Percentiles rank a stretch among this genome's conserved stretches.
phyloP scores from a whole-genome alignment of 345 rosid species.

The Leavenworthia alabamica region DNA sequence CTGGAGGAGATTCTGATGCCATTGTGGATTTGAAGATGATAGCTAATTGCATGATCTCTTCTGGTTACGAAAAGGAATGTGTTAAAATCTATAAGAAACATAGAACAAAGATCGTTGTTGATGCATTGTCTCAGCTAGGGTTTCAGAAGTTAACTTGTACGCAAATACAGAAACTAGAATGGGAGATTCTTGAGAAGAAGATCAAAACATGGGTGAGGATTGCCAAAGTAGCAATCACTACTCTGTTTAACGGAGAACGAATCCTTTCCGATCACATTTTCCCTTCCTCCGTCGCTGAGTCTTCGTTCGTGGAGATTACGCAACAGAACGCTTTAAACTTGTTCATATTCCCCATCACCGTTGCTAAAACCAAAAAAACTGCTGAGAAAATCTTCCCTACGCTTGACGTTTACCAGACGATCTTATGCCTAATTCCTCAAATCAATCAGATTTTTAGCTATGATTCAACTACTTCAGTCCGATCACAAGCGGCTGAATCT shows the following conservation, averaged over 20 bases:
- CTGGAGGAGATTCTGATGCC: slow-evolving; percentile 25
- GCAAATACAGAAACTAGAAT: slow-evolving; percentile 57
- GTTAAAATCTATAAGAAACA: slow-evolving; percentile 47
- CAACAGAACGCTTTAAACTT: slow-evolving; percentile 47
- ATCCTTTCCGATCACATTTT: slow-evolving; percentile 66
- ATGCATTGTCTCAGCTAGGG: slow-evolving; percentile 48
- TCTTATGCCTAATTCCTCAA: slow-evolving; percentile 49
- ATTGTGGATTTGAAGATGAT: slow-evolving; percentile 56
- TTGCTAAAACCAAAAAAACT: slow-evolving; percentile 56
- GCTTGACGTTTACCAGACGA: slow-evolving; percentile 67
- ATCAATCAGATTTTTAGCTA: slow-evolving; percentile 55
- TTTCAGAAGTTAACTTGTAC: slow-evolving; percentile 41
- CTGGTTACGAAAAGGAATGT: slow-evolving; percentile 71
- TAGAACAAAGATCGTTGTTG: slow-evolving; percentile 54
- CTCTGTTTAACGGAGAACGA: slow-evolving; percentile 61
- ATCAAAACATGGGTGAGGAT: slow-evolving; percentile 54
- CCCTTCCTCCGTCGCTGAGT: slow-evolving; percentile 35
- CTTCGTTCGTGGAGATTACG: slow-evolving; percentile 52
- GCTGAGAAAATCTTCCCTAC: slow-evolving; percentile 71
- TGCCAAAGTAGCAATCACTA: slow-evolving; percentile 39
- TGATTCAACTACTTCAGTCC: slow-evolving; percentile 46
- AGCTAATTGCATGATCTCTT: slow-evolving; percentile 61
- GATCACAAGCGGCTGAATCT: slow-evolving; percentile 46
- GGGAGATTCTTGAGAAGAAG: slow-evolving; percentile 54
- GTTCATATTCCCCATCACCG: slow-evolving; percentile 56